phyloP scores from a whole-genome alignment of 2,329 filamentous ascomycete genomes.

The Alternaria ventricosa region DNA sequence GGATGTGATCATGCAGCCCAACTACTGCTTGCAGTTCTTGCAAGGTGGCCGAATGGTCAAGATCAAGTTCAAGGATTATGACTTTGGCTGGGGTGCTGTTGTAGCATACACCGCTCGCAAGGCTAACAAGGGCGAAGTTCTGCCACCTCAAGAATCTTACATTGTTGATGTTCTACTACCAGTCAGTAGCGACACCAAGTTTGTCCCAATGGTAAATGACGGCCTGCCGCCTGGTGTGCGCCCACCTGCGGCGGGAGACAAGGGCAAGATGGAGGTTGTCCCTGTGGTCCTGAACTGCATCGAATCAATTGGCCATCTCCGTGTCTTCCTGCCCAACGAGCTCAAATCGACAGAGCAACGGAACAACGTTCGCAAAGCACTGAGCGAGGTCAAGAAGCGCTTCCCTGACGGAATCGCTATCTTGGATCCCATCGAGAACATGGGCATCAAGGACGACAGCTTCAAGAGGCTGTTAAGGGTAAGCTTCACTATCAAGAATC shows the following conservation, averaged over 20 bases:
- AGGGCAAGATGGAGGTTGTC: slow-evolving; percentile 78
- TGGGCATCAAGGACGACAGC: slow-evolving; percentile 88
- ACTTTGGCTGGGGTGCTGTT: slow-evolving; percentile 95
- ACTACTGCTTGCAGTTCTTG: slow-evolving; percentile 82
- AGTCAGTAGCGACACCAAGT: slow-evolving; percentile 61
- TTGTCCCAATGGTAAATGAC: slow-evolving; percentile 65
- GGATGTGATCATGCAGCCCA: slow-evolving; percentile 88
- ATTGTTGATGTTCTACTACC: slow-evolving; percentile 82
- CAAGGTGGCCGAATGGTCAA: slow-evolving; percentile 87
- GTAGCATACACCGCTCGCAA: slow-evolving; percentile 74
- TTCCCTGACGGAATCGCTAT: slow-evolving; percentile 92
- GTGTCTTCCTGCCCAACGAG: slow-evolving; percentile 82
- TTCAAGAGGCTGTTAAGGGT: slow-evolving; percentile 87
- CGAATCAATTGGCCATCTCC: slow-evolving; percentile 81
- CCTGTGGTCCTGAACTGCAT: slow-evolving; percentile 87
- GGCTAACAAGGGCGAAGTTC: slow-evolving; percentile 67
- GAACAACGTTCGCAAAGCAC: slow-evolving; percentile 69
- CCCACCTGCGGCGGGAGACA: slow-evolving; percentile 67
- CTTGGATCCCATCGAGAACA: slow-evolving; percentile 93
- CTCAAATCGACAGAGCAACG: slow-evolving; percentile 71
- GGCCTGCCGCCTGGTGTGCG: slow-evolving; percentile 69
- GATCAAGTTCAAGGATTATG: slow-evolving; percentile 77
- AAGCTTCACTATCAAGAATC: slow-evolving; percentile 30
- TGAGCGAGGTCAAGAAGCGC: slow-evolving; percentile 81
- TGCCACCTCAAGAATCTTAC: slow-evolving; percentile 78